Evolutionary conservation across 176 grass and related monocot species (phyloP), one percentile per base, ranked within the genome.

Genomic region (Oryza officinalis): DNA sequence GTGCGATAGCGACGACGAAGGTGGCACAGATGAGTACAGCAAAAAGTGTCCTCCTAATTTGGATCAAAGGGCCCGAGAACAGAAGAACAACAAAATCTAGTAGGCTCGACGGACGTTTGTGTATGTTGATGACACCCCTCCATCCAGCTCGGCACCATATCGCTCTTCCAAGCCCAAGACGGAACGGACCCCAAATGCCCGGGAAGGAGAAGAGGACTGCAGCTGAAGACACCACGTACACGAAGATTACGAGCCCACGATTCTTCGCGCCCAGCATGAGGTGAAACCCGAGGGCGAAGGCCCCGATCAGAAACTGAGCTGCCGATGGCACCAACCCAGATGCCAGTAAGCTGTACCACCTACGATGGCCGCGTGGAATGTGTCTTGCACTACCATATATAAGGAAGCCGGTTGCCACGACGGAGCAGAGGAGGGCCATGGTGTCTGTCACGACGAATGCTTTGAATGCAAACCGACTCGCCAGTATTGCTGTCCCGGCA

Each of bases 401-500:
- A 3, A 72, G 33, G 63, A 63, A 82, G 32, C 77, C 40, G 13
- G 78, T 72, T 66, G 71, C 71, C 0, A 79, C 6, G 50, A 74
- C 25, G 5, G 88, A 90, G 17, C 15, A 79, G 18, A 73, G 0
- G 44, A 86, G 83, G 2, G 78, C 84, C 27, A 69, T 10, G 2
- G 59, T 22, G 60, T 86, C 27, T 8, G 79, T 70, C 3, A 68
- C 49, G 22, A 86, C 75, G 28, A 90, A 90, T 11, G 83, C 83
- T 30, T 47, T 67, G 65, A 90, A 90, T 2, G 37, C 31, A 28
- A 71, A 78, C 9, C 66, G 50, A 5, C 32, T n/a, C 2, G 69
- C 69, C 0, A 86, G 61, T 61, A 67, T 43, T 1, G 83, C 63
- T 6, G 77, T 66, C 12, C 83, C 83, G 40, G 54, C 65, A 3